Base-by-base conservation (phyloP, 164 flowering plant genomes). In the Nelumbo lutea region DNA sequence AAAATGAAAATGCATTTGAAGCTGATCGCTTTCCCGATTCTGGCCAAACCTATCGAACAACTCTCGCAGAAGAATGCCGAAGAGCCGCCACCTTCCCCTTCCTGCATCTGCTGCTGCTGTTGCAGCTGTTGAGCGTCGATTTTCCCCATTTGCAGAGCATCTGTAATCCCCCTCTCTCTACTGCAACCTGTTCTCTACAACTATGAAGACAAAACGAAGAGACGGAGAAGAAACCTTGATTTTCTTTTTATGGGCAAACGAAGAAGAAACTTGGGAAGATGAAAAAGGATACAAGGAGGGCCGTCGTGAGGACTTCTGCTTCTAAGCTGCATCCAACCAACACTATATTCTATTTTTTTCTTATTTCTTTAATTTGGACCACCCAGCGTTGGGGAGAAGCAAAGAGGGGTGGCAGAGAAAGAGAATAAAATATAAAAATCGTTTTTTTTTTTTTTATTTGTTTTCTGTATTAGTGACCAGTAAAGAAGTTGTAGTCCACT, bases 81-180 rank as follows among this genome's bases (percentile, higher is more conserved):
- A 68, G 71, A 61, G 41, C 48, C 59, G 41, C 59, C 51, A 44
- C 52, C 62, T 15, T 39, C 14, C 41, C 51, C 42, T 42, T 50
- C 71, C 53, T 62, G 68, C 58, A 71, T 67, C 71, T 68, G 72
- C 42, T 47, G 70, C 66, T 73, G 82, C 63, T 70, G 76, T 63
- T 70, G 81, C 72, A 72, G 74, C 62, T 57, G 73, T 55, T 64
- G 61, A 46, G 72, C 72, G 44, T 63, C 75, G 63, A 64, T 5
- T 74, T 89, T 89, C 77, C 96, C 96, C 96, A 89, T 89, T 78
- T 70, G 59, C 80, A 76, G 64, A 79, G 89, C 90, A 89, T 86
- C 92, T 72, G 83, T 66, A 52, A 64, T 43, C 0, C 52, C 64
- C 59, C 59, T 52, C 67, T 51, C 74, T 63, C 68, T 62, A 27